phyloP scores from a whole-genome alignment of 441 rosid species.

The Theobroma grandiflorum region DNA sequence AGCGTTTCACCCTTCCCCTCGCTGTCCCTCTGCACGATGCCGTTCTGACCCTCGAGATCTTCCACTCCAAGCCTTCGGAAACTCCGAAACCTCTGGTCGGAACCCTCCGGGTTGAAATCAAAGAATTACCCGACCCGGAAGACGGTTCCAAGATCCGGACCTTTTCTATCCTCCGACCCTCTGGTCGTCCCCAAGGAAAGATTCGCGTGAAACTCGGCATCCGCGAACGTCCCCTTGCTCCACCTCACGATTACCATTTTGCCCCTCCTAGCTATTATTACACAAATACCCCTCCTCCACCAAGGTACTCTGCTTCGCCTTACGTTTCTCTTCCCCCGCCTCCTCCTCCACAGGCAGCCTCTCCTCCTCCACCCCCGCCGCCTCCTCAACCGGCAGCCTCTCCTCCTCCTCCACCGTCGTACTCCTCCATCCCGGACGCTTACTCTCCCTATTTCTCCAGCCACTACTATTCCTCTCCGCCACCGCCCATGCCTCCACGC shows the following conservation, averaged over 20 bases:
- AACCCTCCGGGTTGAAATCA: conserved; percentile 49
- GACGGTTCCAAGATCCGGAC: conserved; percentile 38
- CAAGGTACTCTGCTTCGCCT: conserved; percentile 30
- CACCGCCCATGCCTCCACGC: conserved; percentile 42
- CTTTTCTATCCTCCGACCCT: conserved; percentile 48
- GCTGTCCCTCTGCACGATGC: conserved; percentile 31
- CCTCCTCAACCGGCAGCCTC: conserved; percentile 26
- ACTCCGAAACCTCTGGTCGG: conserved; percentile 62
- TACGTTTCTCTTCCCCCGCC: conserved; percentile 32
- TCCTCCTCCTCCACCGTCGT: conserved; percentile 30
- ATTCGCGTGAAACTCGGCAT: conserved; percentile 45
- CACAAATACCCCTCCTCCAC: conserved; percentile 42
- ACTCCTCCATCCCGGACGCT: conserved; percentile 33
- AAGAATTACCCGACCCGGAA: conserved; percentile 35
- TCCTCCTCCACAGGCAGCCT: conserved; percentile 24
- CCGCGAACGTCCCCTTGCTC: conserved; percentile 46
- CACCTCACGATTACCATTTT: conserved; percentile 38
- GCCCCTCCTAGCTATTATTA: conserved; percentile 45
- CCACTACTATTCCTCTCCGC: conserved; percentile 40
- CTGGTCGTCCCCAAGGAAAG: conserved; percentile 69
- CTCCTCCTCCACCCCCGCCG: conserved; percentile 32
- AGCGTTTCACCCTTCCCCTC: conserved; percentile 44
- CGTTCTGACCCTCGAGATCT: conserved; percentile 46
- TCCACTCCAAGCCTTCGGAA: conserved; percentile 56
- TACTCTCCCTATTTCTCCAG: conserved; percentile 39